A percentile compares a stretch with the other conserved stretches of the same genome.
These are phyloP conservation scores for Tritrichomonas musculus DNA, from an alignment of 208 protist species.

Conservation along the genomic window DNA sequence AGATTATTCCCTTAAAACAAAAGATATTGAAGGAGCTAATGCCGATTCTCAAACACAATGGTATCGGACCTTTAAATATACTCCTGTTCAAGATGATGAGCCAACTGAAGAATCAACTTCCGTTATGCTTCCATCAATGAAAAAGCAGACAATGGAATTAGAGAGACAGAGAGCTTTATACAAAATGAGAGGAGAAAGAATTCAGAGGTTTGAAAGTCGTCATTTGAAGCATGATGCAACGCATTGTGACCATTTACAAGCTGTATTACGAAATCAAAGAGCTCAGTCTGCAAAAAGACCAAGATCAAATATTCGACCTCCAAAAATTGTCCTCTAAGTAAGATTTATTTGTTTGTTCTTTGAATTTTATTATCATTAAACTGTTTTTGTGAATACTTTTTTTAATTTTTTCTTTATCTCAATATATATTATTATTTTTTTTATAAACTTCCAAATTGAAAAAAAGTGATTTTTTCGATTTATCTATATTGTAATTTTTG, in stretches of 20 bases:
- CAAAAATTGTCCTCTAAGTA: no score
- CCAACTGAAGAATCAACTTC: no score
- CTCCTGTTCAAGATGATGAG: background rate
- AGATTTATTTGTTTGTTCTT: no score
- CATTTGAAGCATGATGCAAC: background rate
- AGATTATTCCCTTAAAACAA: background rate
- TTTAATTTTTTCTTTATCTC: no score
- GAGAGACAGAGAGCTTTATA: background rate
- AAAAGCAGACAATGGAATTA: background rate
- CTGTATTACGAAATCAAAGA: background rate
- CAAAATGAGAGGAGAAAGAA: background rate
- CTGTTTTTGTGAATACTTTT: no score
- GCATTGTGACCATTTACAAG: background rate
- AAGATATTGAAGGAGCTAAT: background rate
- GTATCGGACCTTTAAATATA: background rate
- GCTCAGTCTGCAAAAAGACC: no score
- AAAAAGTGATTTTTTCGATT: no score
- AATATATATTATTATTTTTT: no score
- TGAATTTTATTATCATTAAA: no score
- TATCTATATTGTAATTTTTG: no score
- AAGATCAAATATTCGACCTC: no score
- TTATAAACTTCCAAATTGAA: no score
- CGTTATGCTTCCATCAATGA: background rate
- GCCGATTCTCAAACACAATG: background rate
- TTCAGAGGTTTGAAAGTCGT: background rate